Base-by-base conservation (phyloP, 495 filamentous ascomycete species). In the Lepraria neglecta region DNA sequence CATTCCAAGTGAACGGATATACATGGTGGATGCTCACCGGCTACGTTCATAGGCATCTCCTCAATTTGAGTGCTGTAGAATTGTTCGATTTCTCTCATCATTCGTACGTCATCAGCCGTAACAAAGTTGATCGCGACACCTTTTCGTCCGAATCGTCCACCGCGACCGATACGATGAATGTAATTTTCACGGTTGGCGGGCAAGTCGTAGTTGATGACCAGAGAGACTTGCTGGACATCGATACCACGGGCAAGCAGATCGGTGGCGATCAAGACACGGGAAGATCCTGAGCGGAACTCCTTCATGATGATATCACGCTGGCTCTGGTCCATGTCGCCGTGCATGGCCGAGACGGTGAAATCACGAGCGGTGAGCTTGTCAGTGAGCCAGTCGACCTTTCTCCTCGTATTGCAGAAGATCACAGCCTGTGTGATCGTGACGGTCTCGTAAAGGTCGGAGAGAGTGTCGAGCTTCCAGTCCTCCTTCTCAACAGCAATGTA, bases 91-190 rank as follows among this genome's bases (percentile, higher is more conserved):
- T 98, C 95, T 69, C 94, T 86, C 84, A 98, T 89, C 86, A 98
- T 98, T 73, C 95, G 92, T 67, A 98, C 94, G 80, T 98, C 94
- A 63, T 98, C 94, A 69, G 89, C 90, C 60, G 95, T 98, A 73
- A 98, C 94, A 77, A 98, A 98, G 87, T 98, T 98, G 83, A 98
- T 98, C 67, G 94, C 95, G 75, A 98, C 94, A 87, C 94, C 94
- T 84, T 98, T 98, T 73, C 94, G 89, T 75, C 94, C 94, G 80
- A 98, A 98, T 82, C 94, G 90, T 76, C 94, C 94, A 75, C 91
- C 90, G 81, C 94, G 91, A 81, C 94, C 94, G 72, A 98, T 98
- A 69, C 94, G 87, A 80, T 98, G 94, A 77, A 98, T 98, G 87
- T 98, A 98, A 83, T 98, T 98, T 80, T 98, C 94, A 72, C 94